Base-by-base conservation (phyloP, 192 early-diverging fungal genomes). In the Coemansia sp. region DNA sequence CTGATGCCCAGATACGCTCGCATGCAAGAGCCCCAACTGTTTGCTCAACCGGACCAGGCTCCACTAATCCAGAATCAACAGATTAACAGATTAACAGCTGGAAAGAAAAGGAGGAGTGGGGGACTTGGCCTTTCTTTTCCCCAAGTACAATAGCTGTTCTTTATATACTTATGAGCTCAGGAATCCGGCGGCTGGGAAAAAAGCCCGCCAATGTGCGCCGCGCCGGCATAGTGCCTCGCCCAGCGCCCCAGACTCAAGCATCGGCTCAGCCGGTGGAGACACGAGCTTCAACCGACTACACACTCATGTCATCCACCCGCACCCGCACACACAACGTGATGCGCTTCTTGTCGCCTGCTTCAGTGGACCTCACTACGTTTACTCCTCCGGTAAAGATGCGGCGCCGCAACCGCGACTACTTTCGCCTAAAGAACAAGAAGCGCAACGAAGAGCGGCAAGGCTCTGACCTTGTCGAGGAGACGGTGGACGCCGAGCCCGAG, bases 261-360 rank as follows among this genome's bases (percentile, higher is more conserved):
- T 0, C 14, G 16, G 1, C 51, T 14, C 3, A 54, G 52, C 22
- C 54, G 0, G 31, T 38, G 19, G 71, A 73, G 39, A 65, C 60
- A 4, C 68, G 72, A 16, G 19, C 48, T 14, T 80, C 68, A 0
- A 67, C 68, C 6, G 89, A 91, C 31, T 92, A 88, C 65, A 84
- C 84, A 6, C 75, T 92, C 0, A 78, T 89, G 53, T 87, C 89
- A 5, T 72, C 85, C 37, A 69, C 80, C 0, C 75, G 68, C 3
- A 67, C 74, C 26, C 81, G 83, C n/a, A 79, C 81, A 1, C 81
- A 88, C 65, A 83, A 90, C 64, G 77, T 92, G 16, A 87, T 92
- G 85, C 85, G 87, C 4, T 85, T 92, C 25, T 74, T 84, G n/a
- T 66, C 81, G 7, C 53, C 72, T 3, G 86, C 87, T 64, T 57